Base-by-base conservation (phyloP, 108 stramenopile genomes). In the Cyclotella distinguenda region DNA sequence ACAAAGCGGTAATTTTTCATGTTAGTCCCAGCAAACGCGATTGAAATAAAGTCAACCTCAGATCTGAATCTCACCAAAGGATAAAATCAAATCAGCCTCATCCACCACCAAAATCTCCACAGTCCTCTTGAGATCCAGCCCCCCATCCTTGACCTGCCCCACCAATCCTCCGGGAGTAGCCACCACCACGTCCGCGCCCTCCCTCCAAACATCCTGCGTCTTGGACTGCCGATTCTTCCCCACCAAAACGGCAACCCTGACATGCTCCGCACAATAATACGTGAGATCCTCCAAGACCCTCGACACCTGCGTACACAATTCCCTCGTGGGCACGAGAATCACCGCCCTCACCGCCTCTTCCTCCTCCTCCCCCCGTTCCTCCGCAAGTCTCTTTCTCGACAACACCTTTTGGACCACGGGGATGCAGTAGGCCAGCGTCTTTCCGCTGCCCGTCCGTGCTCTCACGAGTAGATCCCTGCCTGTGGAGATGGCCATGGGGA, bases 61-160 rank as follows among this genome's bases (percentile, higher is more conserved):
- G n/a, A 18, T 21, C 18, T 12, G n/a, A 35, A 21, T 56, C 54
- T 66, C 58, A 72, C 81, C 86, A 85, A 91, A 98, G 3, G 94
- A 95, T 10, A 99, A 80, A 42, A 99, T 94, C 51, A 98, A 82
- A 81, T 99, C 99, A 16, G 99, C 97, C 74, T 99, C 99, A 77
- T 99, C 99, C 27, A 99, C 89, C 4, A 98, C 97, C 39, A 98
- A 55, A 7, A 90, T 92, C 66, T 95, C 86, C 28, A 93, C 82
- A 19, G 77, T 78, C 6, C 68, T 56, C 50, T 88, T 87, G 60
- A 90, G 43, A 56, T 71, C 45, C 43, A 82, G 30, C 53, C 64
- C 63, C 26, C 85, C 86, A 53, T 54, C 67, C 28, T 79, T 82
- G 48, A 93, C 74, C 78, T 89, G 92, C 16, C 74, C 58, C 44